Base-by-base conservation (phyloP, 2,329 filamentous ascomycete genomes). In the Cytospora chrysosperma region DNA sequence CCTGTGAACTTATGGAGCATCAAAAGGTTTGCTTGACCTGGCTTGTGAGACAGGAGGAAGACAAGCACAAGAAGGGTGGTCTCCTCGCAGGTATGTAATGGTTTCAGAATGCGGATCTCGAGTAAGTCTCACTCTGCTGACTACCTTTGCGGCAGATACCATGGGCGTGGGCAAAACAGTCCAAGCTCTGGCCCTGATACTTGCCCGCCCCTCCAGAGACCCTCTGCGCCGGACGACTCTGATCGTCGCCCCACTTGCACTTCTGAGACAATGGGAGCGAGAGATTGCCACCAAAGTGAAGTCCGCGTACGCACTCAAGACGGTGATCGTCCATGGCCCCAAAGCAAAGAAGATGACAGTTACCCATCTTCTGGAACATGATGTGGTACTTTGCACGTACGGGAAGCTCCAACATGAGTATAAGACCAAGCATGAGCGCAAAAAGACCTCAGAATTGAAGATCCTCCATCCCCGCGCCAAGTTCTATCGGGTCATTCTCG, bases 161-260 rank as follows among this genome's bases (percentile, higher is more conserved):
- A 97, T 97, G 93, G 93, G 93, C 4, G 77, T 97, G 7, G 93
- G 93, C 26, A 96, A 96, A 77, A 97, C 93, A 0, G 81, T 97
- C 9, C 90, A 96, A 72, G 84, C 93, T 51, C 94, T 97, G 68
- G 90, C 91, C 56, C 76, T 96, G 47, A 88, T 96, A 61, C 76
- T 93, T 54, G 79, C 79, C 3, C 81, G 81, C 6, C 51, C 40
- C 24, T 52, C 60, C 21, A 10, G 13, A 8, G 40, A 65, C 10
- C 52, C 27, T 6, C 76, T 77, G 0, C 73, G 78, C 3, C 87
- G 85, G 7, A 80, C 88, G 1, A 96, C 92, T 0, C 81, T 97
- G 24, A 93, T 97, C 59, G 81, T 96, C 59, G 88, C 91, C 0
- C 93, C 93, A 0, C 84, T 96, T 7, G 89, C 88, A 58, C 92